Evolutionary conservation across 2,329 filamentous ascomycete genomes (phyloP), one percentile per base, ranked within the genome.

Genomic region (Scleromitrula shiraiana): DNA sequence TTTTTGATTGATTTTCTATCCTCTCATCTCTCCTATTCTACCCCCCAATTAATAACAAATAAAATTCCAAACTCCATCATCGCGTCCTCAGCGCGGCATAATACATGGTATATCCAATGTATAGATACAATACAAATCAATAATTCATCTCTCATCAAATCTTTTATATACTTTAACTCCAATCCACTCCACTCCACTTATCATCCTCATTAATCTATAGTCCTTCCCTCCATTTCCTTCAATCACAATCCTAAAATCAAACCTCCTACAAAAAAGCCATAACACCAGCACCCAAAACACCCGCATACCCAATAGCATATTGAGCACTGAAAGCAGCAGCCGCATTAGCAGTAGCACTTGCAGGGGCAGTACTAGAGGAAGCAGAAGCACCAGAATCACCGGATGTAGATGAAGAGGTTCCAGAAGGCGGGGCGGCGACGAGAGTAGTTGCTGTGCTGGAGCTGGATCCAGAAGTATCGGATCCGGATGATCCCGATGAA

Each of bases 361-460:
- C 23, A 20, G 40, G 51, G 6, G 46, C n/a, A 15, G 50, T 19
- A 23, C 41, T 38, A 10, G 52, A 45, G 8, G 43, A 30, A 17
- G 24, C 12, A 12, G 44, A 8, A 4, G n/a, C 29, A 2, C 37
- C n/a, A 22, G 45, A 41, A 1, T 26, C 36, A 2, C 20, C 26
- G 15, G 44, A 20, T 36, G 29, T 43, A 19, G 27, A 15, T 22
- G 44, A 47, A 4, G 44, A 33, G 6, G 33, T 19, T 36, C 33
- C 33, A 10, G 41, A 10, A 2, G 41, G 30, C 12, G 23, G 7
- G 14, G 38, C 22, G 19, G 35, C 33, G 20, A 9, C 15, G 26
- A n/a, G 26, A 17, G 36, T 26, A 4, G 45, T 43, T 24, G 41
- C 10, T 20, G 39, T 22, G 10, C 17, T 23, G 15, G 37, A 4